Evolutionary conservation across 2,329 filamentous ascomycete genomes (phyloP).

Genomic region (Tolypocladium pustulatum): DNA sequence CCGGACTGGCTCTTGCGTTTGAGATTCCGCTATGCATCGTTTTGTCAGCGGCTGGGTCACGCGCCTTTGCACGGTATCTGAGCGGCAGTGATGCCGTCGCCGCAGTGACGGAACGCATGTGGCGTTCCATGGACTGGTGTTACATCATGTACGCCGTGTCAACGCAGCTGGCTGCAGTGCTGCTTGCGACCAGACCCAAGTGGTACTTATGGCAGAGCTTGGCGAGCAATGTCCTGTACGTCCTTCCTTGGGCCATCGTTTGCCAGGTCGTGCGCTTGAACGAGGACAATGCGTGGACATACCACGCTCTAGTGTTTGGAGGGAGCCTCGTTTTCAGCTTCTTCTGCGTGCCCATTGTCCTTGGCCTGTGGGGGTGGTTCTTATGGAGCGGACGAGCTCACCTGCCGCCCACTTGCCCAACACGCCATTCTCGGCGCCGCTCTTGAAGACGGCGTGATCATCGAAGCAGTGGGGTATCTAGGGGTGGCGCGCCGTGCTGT

Average conservation of each 20-base stretch:
- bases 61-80: constrained; percentile 52
- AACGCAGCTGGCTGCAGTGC: constrained; percentile 52
- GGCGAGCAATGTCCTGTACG: constrained; percentile 55
- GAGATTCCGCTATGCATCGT: constrained; percentile 55
- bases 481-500: too few species aligned
- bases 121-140: constrained; percentile 51
- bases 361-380: constrained; percentile 39
- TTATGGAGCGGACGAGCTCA: not conserved
- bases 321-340: constrained; percentile 60
- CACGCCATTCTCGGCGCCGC: too few species aligned
- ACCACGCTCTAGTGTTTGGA: constrained; percentile 56
- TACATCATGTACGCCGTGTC: constrained; percentile 60
- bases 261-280: constrained; percentile 39
- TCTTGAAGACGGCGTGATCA: too few species aligned
- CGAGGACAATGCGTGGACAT: constrained; percentile 51
- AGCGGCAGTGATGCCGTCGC: constrained; percentile 47
- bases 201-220: constrained; percentile 63
- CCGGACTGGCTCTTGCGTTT: constrained; percentile 40
- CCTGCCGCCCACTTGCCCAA: not conserved
- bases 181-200: constrained; percentile 51
- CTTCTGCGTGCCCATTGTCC: constrained; percentile 39
- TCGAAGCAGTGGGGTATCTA: too few species aligned
- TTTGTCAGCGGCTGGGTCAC: constrained; percentile 47
- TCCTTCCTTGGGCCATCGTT: constrained; percentile 61
- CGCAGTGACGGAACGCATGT: constrained; percentile 54